These are phyloP conservation scores for Bremia lactucae DNA, from an alignment of 352 stramenopile genomes.

Conservation along the genomic window DNA sequence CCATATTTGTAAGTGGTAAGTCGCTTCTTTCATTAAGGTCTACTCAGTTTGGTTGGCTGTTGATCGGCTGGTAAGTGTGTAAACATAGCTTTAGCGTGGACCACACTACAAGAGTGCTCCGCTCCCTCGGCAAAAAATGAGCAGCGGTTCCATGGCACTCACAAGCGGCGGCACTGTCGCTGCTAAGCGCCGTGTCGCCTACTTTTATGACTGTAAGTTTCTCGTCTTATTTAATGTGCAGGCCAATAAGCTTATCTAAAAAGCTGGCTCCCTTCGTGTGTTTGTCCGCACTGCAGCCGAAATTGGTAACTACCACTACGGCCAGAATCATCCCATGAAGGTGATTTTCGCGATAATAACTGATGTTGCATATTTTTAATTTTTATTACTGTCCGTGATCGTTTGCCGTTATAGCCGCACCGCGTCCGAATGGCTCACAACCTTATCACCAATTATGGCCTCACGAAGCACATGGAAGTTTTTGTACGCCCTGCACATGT, in stretches of 20 bases:
- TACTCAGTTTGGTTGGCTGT: conserved; percentile 18
- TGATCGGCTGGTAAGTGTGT: conserved; percentile 15
- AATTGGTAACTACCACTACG: conserved; percentile 99
- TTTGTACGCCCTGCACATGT: conserved; percentile 66
- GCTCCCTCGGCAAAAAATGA: conserved; percentile 15
- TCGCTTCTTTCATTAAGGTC: conserved; percentile 7
- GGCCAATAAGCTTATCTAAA: too few species aligned
- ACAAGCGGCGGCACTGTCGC: conserved; percentile 18
- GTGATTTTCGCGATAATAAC: conserved; percentile 11
- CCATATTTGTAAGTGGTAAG: conserved; percentile 15
- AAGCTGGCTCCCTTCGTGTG: not conserved
- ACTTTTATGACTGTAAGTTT: conserved; percentile 81
- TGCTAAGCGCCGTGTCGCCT: conserved; percentile 75
- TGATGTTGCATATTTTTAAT: not conserved
- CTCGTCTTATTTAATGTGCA: not conserved
- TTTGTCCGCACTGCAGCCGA: conserved; percentile 58
- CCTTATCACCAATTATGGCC: conserved; percentile 98
- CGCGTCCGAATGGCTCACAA: conserved; percentile 99
- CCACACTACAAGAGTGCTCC: conserved; percentile 5
- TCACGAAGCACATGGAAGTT: conserved; percentile 99
- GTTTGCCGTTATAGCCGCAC: conserved; percentile 79
- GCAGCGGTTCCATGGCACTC: conserved; percentile 20
- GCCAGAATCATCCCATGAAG: conserved; percentile 89
- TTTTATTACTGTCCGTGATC: not conserved
- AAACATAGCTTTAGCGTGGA: conserved; percentile 2